Percentiles rank a stretch among this genome's conserved stretches.
These are phyloP conservation scores for Penicillium malachiteum DNA, from an alignment of 495 filamentous ascomycete genomes.

Conservation along the genomic window DNA sequence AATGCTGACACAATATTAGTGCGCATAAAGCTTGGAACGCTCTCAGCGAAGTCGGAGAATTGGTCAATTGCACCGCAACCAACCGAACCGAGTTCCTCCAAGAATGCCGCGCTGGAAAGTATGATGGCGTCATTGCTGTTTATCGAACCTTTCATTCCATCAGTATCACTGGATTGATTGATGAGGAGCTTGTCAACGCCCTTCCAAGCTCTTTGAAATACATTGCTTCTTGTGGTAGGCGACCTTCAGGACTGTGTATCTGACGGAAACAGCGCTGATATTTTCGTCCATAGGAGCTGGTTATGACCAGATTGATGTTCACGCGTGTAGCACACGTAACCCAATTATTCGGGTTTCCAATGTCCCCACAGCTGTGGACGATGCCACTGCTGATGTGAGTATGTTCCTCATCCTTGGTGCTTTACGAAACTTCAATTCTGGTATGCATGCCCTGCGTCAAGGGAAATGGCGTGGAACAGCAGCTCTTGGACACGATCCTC, in stretches of 20 bases:
- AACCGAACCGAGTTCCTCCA: conserved; percentile 68
- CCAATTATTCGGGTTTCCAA: conserved; percentile 70
- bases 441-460: conserved; percentile 59
- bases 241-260: neutral
- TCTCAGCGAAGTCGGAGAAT: conserved; percentile 49
- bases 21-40: conserved; percentile 42
- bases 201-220: conserved; percentile 56
- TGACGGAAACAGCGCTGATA: neutral
- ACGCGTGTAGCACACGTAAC: conserved; percentile 62
- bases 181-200: conserved; percentile 62
- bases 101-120: conserved; percentile 66
- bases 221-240: conserved; percentile 54
- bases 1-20: conserved; percentile 3
- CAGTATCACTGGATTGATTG: conserved; percentile 64
- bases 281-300: conserved; percentile 55
- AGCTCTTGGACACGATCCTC: conserved; percentile 59
- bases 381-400: conserved; percentile 75
- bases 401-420: conserved; percentile 79
- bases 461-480: conserved; percentile 57
- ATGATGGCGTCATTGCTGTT: conserved; percentile 64
- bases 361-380: conserved; percentile 75
- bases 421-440: conserved; percentile 65
- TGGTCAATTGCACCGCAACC: conserved; percentile 47
- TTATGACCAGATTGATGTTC: conserved; percentile 76
- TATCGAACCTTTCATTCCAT: conserved; percentile 78